Evolutionary conservation across 1,284 basidiomycete genomes (phyloP), one percentile per base, ranked within the genome.

Genomic region (Ganoderma meredithae): DNA sequence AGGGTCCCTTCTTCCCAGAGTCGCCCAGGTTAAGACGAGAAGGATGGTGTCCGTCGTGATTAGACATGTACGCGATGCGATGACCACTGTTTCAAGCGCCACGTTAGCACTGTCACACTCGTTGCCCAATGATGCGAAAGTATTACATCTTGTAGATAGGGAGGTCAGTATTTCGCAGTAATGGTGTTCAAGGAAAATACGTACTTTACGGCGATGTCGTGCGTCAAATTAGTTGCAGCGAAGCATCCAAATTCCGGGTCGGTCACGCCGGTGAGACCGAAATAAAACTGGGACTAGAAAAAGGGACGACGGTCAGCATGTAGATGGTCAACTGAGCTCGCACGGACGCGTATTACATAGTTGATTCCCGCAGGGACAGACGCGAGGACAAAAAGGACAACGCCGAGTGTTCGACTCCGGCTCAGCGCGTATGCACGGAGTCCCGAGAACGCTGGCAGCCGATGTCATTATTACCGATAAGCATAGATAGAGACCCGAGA

Each of bases 391-490:
- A 60, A 53, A 17, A 65, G 33, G 13, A 52, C 17, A 4, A 52
- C 22, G 0, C 58, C 41, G 36, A 65, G 59, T 15, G 27, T 15
- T 47, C 47, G 47, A 31, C 25, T 52, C 19, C 56, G 27, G 44
- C 33, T 53, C 4, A 65, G 59, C 12, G 60, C 64, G 39, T 49
- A 56, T 27, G 56, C 52, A 7, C 66, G 66, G 8, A 67, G 36
- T 6, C 44, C 62, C 9, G 62, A 67, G 62, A 67, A 67, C 2
- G 47, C 66, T 67, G 22, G 2, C 13, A 41, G n/a, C n/a, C 43
- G 1, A 8, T 1, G 3, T 22, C 17, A 22, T 6, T 47, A 9
- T 6, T 47, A 9, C 9, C 19, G 31, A 39, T n/a, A 6, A 27
- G 39, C 10, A 9, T 10, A n/a, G 36, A 36, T 2, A 31, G 31